phyloP scores from a whole-genome alignment of 2,329 filamentous ascomycete species.

The Verticillium nubilum region DNA sequence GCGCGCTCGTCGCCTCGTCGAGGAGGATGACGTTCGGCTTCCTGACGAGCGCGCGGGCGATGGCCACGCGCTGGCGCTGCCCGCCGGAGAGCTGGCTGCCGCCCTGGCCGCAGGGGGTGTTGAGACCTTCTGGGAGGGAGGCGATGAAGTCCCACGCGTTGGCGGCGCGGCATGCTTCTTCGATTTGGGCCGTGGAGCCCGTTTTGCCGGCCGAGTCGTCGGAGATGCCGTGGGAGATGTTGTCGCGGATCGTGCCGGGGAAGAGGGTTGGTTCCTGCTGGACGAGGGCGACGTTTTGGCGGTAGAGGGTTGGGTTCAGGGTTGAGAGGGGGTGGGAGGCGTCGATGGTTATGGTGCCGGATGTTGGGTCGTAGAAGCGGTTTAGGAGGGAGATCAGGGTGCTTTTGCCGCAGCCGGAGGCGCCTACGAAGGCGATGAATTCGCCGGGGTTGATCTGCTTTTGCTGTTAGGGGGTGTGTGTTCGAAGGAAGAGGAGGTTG shows the following conservation, averaged over 20 bases:
- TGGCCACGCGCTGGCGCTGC: slow-evolving; percentile 59
- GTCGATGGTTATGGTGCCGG: slow-evolving; percentile 60
- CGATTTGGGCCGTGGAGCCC: slow-evolving; percentile 23
- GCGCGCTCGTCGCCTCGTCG: slow-evolving; percentile 62
- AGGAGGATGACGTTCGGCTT: slow-evolving; percentile 58
- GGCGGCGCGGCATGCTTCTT: slow-evolving; percentile 35
- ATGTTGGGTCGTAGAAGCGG: slow-evolving; percentile 65
- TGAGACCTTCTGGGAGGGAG: slow-evolving; percentile 43
- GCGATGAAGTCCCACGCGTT: slow-evolving; percentile 40
- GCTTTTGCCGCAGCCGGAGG: slow-evolving; percentile 66
- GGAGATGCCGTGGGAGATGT: slow-evolving; percentile 52
- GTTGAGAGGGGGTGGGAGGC: slow-evolving; percentile 43
- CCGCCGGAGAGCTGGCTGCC: slow-evolving; percentile 67
- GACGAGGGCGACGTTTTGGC: slow-evolving; percentile 61
- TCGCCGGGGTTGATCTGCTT: slow-evolving; percentile 46
- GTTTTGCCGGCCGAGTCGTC: slow-evolving; percentile 16
- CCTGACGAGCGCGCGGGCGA: slow-evolving; percentile 59
- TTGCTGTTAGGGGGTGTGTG: background rate
- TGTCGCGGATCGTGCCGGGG: slow-evolving; percentile 57
- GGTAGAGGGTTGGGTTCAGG: slow-evolving; percentile 57
- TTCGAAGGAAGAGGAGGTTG: slow-evolving; percentile 4
- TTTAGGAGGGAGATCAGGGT: slow-evolving; percentile 62
- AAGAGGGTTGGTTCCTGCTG: slow-evolving; percentile 67
- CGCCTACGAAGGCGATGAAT: slow-evolving; percentile 65
- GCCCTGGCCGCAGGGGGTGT: slow-evolving; percentile 58